Base-by-base conservation (phyloP, 2,329 filamentous ascomycete genomes). In the Ascochyta rabiei region DNA sequence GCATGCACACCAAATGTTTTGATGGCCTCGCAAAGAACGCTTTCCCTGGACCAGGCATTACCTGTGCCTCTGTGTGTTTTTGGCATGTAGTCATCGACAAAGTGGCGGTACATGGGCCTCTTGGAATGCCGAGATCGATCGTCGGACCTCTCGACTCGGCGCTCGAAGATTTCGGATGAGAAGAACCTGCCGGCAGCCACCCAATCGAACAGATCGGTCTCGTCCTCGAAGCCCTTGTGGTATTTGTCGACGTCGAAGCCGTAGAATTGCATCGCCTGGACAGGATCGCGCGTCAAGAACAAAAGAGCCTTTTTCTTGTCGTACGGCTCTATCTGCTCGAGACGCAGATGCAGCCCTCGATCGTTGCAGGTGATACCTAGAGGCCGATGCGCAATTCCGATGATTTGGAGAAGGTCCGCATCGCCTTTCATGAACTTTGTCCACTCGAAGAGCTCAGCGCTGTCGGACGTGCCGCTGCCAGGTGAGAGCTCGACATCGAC, bases 281-380 rank as follows among this genome's bases (percentile, higher is more conserved):
- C 60, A 0, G 89, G 85, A 10, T 88, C 79, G 1, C 72, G 72
- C 0, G 86, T 86, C 0, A 93, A 78, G 13, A 84, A 79, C 1
- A 93, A 65, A 53, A 82, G 82, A 42, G 85, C 77, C 53, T 79
- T 79, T 55, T 84, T 84, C 56, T 78, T 80, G 68, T 90, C 78
- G 2, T 77, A 59, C 0, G 69, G 57, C 64, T 93, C 89, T 30
- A 92, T 85, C 67, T 91, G 87, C 4, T 82, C 80, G 15, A 93
- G 81, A 0, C 89, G 83, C 0, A 93, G 63, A 68, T 82, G 85
- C 1, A 95, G 73, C 1, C 85, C 88, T 12, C 69, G 72, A 45
- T 90, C 84, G 60, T 86, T 87, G 21, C 85, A 76, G 0, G 84
- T 89, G 7, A 95, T 81, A 1, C 89, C 89, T 31, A 85, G 82